Evolutionary conservation across 2,329 filamentous ascomycete genomes (phyloP), one percentile per base, ranked within the genome.

Genomic region (Pestalotiopsis sp.): DNA sequence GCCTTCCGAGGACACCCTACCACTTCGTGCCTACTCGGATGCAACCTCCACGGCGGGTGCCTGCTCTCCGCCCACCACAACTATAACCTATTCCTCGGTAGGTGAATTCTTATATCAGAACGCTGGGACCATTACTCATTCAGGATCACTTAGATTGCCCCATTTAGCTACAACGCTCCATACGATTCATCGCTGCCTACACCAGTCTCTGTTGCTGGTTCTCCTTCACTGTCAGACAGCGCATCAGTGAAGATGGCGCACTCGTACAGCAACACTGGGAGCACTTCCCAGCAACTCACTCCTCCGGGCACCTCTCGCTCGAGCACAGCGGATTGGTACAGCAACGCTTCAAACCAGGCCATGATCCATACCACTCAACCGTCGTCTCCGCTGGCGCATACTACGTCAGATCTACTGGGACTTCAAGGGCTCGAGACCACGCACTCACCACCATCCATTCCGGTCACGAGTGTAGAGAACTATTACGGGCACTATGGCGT

Each of bases 121-220:
- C 36, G 31, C n/a, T 13, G 41, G 39, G 31, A 65, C 38, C 60
- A 23, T 68, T n/a, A 59, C 70, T 72, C 41, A 75, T 73, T 70
- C 12, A 23, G 14, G 36, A 49, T 27, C 41, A 73, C 73, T 62
- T 72, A 79, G 73, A 76, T 80, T n/a, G 77, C 80, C 56, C 78
- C 78, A 17, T 82, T 81, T 74, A 79, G 77, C 75, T 76, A 78
- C 66, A 79, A 80, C 62, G 74, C 80, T 14, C 73, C 73, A 70
- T 83, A 80, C 77, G 84, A 86, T 71, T 75, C 81, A 49, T 80
- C 79, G 59, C 78, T 87, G 67, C 77, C 86, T 63, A 87, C 86
- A n/a, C 86, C 86, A 31, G 82, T 83, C n/a, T 87, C 86, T 61
- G 79, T 80, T 62, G 79, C 80, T 67, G 82, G 78, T 36, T 88